Conservation (phyloP, 345 rosid genomes). For the Theobroma cacao region DNA sequence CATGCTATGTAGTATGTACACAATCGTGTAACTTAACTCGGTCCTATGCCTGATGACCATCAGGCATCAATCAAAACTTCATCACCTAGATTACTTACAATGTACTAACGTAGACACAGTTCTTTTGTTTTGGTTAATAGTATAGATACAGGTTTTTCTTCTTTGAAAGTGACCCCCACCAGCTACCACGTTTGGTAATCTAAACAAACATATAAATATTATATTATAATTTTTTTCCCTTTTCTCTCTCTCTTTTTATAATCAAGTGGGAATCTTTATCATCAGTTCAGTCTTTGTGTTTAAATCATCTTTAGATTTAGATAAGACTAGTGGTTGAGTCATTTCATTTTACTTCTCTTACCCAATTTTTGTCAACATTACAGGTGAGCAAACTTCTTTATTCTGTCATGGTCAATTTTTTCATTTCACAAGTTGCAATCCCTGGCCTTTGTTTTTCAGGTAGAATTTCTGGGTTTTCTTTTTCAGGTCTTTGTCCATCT, state of each 20-base stretch:
- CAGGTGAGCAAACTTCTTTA: constrained; percentile 9
- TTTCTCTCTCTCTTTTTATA: neutral
- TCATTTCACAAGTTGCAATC: constrained; percentile 5
- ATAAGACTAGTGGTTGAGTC: constrained; percentile 50
- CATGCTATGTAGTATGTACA: neutral
- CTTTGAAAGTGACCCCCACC: constrained; percentile 25
- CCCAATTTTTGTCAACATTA: constrained; percentile 7
- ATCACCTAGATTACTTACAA: too few species aligned
- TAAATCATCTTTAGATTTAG: constrained; percentile 18
- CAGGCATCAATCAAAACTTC: neutral
- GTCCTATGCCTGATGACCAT: neutral
- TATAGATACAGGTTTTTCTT: too few species aligned
- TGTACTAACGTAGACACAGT: neutral
- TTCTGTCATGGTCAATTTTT: neutral
- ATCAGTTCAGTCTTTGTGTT: constrained; percentile 1
- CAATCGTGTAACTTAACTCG: neutral
- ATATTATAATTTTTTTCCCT: neutral
- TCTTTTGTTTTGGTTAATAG: too few species aligned
- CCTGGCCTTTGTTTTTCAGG: constrained; percentile 19
- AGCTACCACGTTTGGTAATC: neutral
- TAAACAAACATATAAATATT: neutral
- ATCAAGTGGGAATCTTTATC: constrained; percentile 30
- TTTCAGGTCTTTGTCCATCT: constrained; percentile 3
- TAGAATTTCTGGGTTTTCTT: constrained; percentile 22
- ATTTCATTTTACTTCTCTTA: constrained; percentile 16